Conservation (phyloP, 257 asterid species). For the Scutellaria minor region DNA sequence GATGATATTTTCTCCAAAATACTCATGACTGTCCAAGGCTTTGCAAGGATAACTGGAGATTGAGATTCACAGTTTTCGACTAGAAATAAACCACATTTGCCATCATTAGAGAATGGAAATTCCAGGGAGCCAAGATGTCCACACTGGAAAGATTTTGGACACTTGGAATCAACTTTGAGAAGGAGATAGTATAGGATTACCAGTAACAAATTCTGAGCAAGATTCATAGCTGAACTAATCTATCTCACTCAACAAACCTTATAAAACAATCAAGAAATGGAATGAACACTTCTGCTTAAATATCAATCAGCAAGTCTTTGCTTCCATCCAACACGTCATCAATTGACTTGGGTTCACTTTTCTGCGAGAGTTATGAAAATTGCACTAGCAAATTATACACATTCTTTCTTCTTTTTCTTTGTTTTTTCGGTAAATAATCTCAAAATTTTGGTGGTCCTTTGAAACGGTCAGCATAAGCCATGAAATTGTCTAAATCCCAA, state of each 20-base stretch:
- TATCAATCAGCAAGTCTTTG: too few relatives aligned
- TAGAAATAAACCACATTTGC: constrained; percentile 46
- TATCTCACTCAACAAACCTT: neutral
- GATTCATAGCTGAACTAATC: neutral
- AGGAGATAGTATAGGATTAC: neutral
- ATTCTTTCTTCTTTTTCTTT: too few relatives aligned
- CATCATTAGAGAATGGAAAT: neutral
- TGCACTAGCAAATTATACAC: too few relatives aligned
- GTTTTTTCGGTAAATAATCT: too few relatives aligned
- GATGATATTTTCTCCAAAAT: neutral
- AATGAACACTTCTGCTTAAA: neutral
- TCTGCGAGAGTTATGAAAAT: too few relatives aligned
- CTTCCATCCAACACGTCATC: too few relatives aligned
- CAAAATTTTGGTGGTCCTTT: too few relatives aligned
- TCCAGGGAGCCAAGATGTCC: neutral
- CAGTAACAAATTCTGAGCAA: neutral
- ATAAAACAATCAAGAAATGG: neutral
- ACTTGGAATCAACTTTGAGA: neutral
- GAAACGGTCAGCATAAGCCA: too few relatives aligned
- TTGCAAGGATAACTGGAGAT: too few relatives aligned
- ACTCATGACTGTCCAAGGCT: too few relatives aligned
- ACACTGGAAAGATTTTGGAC: constrained; percentile 7
- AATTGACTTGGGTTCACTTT: too few relatives aligned
- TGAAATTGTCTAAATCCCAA: too few relatives aligned
- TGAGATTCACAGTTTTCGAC: constrained; percentile 21